A percentile compares a stretch with the other conserved stretches of the same genome.
phyloP scores from a whole-genome alignment of 1,284 basidiomycete genomes.

The Papiliotrema flavescens region DNA sequence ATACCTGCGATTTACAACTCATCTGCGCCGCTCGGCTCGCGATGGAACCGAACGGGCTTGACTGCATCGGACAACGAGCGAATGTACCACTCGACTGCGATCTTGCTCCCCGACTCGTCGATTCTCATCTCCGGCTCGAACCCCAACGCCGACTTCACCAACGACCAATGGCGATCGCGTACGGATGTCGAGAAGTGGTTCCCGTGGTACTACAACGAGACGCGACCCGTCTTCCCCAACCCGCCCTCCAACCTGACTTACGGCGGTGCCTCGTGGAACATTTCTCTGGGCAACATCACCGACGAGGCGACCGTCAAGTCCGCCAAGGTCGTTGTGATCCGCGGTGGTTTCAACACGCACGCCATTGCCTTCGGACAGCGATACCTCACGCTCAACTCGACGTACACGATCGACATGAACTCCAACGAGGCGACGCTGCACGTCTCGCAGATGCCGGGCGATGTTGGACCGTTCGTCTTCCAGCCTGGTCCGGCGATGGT shows the following conservation, averaged over 20 bases:
- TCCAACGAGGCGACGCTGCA: constrained; percentile 66
- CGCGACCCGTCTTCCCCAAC: constrained; percentile 58
- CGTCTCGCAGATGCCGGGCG: constrained; percentile 73
- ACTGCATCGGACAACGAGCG: constrained; percentile 62
- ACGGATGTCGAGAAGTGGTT: constrained; percentile 48
- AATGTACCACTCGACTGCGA: constrained; percentile 84
- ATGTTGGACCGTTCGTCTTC: constrained; percentile 65
- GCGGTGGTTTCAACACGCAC: constrained; percentile 91
- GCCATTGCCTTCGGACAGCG: constrained; percentile 63
- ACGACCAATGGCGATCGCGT: constrained; percentile 43
- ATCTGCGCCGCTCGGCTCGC: constrained; percentile 58
- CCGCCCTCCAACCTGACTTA: constrained; percentile 49
- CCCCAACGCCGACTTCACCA: constrained; percentile 74
- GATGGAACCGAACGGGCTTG: constrained; percentile 69
- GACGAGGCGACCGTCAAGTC: constrained; percentile 48
- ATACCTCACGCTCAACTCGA: constrained; percentile 65
- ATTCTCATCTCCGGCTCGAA: constrained; percentile 88
- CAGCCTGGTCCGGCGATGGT: constrained; percentile 80
- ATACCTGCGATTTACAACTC: constrained; percentile 59
- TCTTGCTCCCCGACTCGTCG: constrained; percentile 81
- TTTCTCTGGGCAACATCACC: constrained; percentile 61
- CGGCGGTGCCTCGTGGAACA: constrained; percentile 79
- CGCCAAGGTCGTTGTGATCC: constrained; percentile 70
- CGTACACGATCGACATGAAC: constrained; percentile 74
- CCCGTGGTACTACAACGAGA: constrained; percentile 56